phyloP scores from a whole-genome alignment of 805 yeast genomes.

The Ogataea salicorniae region DNA sequence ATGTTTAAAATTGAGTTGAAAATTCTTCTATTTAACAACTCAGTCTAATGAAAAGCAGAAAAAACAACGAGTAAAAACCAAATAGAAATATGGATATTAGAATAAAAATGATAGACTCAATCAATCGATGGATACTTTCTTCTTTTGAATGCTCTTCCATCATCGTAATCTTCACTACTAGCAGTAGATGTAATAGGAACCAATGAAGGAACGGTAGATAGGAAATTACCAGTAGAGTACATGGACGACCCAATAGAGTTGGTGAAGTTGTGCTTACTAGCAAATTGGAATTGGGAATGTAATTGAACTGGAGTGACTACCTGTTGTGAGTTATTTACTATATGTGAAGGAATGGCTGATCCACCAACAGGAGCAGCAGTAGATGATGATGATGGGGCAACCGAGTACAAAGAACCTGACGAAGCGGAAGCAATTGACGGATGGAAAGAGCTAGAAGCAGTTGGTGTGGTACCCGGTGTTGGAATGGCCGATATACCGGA shows the following conservation, averaged over 20 bases:
- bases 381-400: neutral
- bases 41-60: neutral
- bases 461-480: constrained; percentile 31
- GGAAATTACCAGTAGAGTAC: neutral
- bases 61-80: neutral
- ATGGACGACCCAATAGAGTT: neutral
- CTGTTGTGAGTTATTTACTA: constrained; percentile 10
- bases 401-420: neutral
- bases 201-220: too few relatives aligned
- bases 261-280: neutral
- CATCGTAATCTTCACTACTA: constrained; percentile 4
- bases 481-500: constrained; percentile 11
- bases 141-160: constrained; percentile 9
- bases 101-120: too few relatives aligned
- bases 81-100: too few relatives aligned
- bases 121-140: constrained; percentile 4
- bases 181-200: neutral
- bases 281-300: neutral
- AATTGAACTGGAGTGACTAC: constrained; percentile 18
- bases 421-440: constrained; percentile 3
- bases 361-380: neutral
- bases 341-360: neutral
- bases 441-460: constrained; percentile 11
- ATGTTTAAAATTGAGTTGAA: too few relatives aligned
- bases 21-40: too few relatives aligned